Evolutionary conservation across 305 asterid species (phyloP).

Genomic region (Andrographis paniculata): DNA sequence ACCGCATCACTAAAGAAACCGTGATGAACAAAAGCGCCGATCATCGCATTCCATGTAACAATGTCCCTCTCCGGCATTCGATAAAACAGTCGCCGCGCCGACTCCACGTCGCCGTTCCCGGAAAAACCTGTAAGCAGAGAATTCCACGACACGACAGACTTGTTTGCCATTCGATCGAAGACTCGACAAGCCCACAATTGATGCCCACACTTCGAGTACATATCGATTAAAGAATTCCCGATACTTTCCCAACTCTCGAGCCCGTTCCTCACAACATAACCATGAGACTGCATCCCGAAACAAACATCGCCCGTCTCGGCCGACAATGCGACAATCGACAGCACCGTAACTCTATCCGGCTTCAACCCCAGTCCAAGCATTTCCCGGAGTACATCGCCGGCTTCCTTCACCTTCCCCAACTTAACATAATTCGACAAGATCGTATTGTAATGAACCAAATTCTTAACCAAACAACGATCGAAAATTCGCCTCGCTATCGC

Average conservation of each 20-base stretch:
- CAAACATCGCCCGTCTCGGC: conserved; percentile 30
- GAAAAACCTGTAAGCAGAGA: conserved; percentile 43
- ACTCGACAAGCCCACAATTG: conserved; percentile 34
- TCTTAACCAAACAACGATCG: conserved; percentile 27
- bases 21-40: conserved; percentile 33
- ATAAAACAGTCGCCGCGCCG: conserved; percentile 25
- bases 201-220: conserved; percentile 38
- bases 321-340: conserved; percentile 37
- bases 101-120: conserved; percentile 35
- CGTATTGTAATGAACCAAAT: conserved; percentile 42
- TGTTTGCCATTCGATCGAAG: conserved; percentile 38
- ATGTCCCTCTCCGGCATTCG: conserved; percentile 41
- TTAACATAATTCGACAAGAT: conserved; percentile 45
- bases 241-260: conserved; percentile 36
- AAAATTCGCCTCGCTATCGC: conserved; percentile 36
- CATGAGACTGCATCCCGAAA: conserved; percentile 44
- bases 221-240: conserved; percentile 42
- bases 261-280: conserved; percentile 35
- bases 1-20: conserved; percentile 36
- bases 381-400: conserved; percentile 27
- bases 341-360: conserved; percentile 47
- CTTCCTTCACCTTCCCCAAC: conserved; percentile 30
- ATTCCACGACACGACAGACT: conserved; percentile 44
- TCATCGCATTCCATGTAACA: conserved; percentile 54
- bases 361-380: conserved; percentile 30